A percentile compares a stretch with the other conserved stretches of the same genome.
These are phyloP conservation scores for Hyphopichia fennica DNA, from an alignment of 1,139 yeast genomes.

Conservation along the genomic window DNA sequence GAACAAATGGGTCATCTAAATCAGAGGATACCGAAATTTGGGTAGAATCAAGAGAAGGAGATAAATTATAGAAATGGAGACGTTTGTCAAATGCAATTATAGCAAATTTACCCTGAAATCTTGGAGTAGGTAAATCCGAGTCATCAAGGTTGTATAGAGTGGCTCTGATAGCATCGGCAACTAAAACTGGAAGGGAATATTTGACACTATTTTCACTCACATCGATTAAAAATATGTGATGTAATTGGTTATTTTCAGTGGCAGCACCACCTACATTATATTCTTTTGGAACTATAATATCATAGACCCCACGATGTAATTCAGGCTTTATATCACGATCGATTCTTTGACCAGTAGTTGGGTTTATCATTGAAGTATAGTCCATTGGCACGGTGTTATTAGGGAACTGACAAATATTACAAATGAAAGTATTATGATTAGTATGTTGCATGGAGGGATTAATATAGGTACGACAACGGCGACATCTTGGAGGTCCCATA, in stretches of 20 bases:
- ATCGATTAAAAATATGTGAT: conserved; percentile 79
- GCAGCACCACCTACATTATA: conserved; percentile 55
- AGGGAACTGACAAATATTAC: conserved; percentile 83
- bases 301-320: conserved; percentile 80
- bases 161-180: conserved; percentile 72
- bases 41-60: conserved; percentile 54
- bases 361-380: conserved; percentile 64
- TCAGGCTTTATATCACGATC: conserved; percentile 75
- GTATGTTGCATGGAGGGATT: conserved; percentile 82
- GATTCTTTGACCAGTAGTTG: conserved; percentile 55
- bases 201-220: conserved; percentile 63
- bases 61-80: conserved; percentile 73
- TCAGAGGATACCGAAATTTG: conserved; percentile 72
- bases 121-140: conserved; percentile 9
- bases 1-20: conserved; percentile 78
- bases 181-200: conserved; percentile 62
- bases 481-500: conserved; percentile 81
- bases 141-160: conserved; percentile 38
- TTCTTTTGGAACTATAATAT: conserved; percentile 71
- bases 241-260: conserved; percentile 41
- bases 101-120: conserved; percentile 48
- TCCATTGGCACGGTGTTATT: conserved; percentile 70
- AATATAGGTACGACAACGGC: conserved; percentile 85
- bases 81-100: conserved; percentile 76
- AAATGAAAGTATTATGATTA: conserved; percentile 63